Conservation (phyloP, 2,329 filamentous ascomycete genomes). For the Venturia oleaginea region DNA sequence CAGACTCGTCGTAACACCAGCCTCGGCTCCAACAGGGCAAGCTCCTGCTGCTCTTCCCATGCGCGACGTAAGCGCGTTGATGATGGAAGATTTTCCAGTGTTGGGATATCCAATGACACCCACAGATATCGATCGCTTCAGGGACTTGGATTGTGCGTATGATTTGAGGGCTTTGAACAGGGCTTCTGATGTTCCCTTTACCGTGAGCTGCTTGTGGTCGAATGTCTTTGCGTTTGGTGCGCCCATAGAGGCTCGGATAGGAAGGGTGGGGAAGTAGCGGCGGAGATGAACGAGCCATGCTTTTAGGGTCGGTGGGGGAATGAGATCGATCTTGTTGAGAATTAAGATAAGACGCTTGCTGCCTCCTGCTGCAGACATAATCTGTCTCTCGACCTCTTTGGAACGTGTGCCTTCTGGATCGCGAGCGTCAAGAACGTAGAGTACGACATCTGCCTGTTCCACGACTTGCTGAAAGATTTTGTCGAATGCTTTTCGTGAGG, state of each 20-base stretch:
- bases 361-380: conserved; percentile 78
- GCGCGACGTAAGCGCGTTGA: conserved; percentile 79
- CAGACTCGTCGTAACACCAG: conserved; percentile 81
- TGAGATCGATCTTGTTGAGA: conserved; percentile 90
- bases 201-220: conserved; percentile 82
- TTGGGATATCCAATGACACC: conserved; percentile 95
- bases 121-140: conserved; percentile 84
- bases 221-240: conserved; percentile 83
- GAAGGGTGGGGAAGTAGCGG: conserved; percentile 83
- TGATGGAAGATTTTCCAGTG: conserved; percentile 92
- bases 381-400: conserved; percentile 78
- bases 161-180: conserved; percentile 86
- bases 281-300: conserved; percentile 78
- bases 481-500: conserved; percentile 80
- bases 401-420: conserved; percentile 88
- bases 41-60: conserved; percentile 58
- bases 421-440: conserved; percentile 88
- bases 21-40: conserved; percentile 83
- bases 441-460: conserved; percentile 77
- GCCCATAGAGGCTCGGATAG: conserved; percentile 72
- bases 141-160: conserved; percentile 70
- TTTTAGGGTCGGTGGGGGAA: conserved; percentile 73
- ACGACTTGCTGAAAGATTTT: conserved; percentile 94
- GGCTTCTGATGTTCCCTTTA: conserved; percentile 74
- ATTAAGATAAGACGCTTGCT: conserved; percentile 85